phyloP scores from a whole-genome alignment of 1,284 basidiomycete species.

The Sporisorium iseilematis-ciliati region DNA sequence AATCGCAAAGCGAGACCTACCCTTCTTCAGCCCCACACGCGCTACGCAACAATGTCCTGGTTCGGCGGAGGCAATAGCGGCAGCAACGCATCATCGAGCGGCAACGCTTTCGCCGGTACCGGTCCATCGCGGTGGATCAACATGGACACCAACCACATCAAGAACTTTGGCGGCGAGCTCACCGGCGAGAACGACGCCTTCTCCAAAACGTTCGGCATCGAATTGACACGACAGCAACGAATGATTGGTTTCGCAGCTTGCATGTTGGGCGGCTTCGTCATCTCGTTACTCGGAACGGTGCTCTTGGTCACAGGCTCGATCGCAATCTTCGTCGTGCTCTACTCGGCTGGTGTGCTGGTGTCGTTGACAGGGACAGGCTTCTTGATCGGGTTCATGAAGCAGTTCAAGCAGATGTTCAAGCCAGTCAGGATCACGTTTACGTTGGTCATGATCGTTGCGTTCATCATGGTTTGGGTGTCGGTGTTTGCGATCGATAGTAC shows the following conservation, averaged over 20 bases:
- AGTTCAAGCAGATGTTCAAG: slow-evolving; percentile 84
- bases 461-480: slow-evolving; percentile 63
- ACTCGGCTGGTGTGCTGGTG: slow-evolving; percentile 83
- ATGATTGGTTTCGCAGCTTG: slow-evolving; percentile 62
- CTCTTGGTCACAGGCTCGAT: slow-evolving; percentile 81
- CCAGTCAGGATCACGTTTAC: slow-evolving; percentile 87
- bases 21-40: neutral
- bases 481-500: slow-evolving; percentile 59
- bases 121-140: slow-evolving; percentile 59
- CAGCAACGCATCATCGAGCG: slow-evolving; percentile 11
- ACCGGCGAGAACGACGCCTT: slow-evolving; percentile 64
- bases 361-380: slow-evolving; percentile 77
- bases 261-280: slow-evolving; percentile 72
- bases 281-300: slow-evolving; percentile 84
- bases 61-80: slow-evolving; percentile 21
- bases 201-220: slow-evolving; percentile 56
- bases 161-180: slow-evolving; percentile 58
- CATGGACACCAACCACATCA: slow-evolving; percentile 60
- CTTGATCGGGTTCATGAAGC: slow-evolving; percentile 57
- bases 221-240: slow-evolving; percentile 61
- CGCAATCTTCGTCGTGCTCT: slow-evolving; percentile 84
- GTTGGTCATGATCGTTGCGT: slow-evolving; percentile 77
- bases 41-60: slow-evolving; percentile 35
- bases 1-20: too few species aligned
- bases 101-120: slow-evolving; percentile 37